A percentile compares a stretch with the other conserved stretches of the same genome.
Conservation (phyloP, 75 land plant species). For the Sequoiadendron giganteum region DNA sequence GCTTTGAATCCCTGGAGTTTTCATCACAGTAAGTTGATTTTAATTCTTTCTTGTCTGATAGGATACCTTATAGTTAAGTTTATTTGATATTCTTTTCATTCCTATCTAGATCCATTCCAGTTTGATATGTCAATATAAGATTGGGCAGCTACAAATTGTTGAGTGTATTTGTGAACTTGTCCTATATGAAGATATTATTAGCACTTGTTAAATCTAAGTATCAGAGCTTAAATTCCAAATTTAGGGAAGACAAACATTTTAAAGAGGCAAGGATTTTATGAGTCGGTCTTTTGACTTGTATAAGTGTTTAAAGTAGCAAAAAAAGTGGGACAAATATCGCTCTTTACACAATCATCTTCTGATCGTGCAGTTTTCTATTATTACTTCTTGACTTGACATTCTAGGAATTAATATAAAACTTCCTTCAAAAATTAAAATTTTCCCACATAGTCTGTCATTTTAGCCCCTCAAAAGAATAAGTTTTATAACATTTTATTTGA, state of each 20-base stretch:
- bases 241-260: background rate
- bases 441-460: background rate
- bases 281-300: background rate
- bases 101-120: background rate
- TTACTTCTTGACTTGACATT: background rate
- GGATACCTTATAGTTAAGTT: background rate
- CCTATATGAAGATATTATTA: background rate
- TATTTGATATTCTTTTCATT: background rate
- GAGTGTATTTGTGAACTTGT: background rate
- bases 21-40: conserved; percentile 35
- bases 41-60: background rate
- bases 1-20: conserved; percentile 51
- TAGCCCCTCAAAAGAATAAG: background rate
- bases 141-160: background rate
- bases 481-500: too few relatives aligned
- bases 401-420: background rate
- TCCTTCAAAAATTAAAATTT: background rate
- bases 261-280: background rate
- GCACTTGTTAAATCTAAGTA: background rate
- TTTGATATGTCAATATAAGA: background rate
- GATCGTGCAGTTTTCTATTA: background rate
- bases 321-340: background rate
- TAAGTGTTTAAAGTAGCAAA: background rate
- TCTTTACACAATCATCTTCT: background rate
- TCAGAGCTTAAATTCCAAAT: background rate